Percentiles rank a stretch among this genome's conserved stretches.
These are phyloP conservation scores for Liquidambar formosana DNA, from an alignment of 164 flowering plant species.

Conservation along the genomic window DNA sequence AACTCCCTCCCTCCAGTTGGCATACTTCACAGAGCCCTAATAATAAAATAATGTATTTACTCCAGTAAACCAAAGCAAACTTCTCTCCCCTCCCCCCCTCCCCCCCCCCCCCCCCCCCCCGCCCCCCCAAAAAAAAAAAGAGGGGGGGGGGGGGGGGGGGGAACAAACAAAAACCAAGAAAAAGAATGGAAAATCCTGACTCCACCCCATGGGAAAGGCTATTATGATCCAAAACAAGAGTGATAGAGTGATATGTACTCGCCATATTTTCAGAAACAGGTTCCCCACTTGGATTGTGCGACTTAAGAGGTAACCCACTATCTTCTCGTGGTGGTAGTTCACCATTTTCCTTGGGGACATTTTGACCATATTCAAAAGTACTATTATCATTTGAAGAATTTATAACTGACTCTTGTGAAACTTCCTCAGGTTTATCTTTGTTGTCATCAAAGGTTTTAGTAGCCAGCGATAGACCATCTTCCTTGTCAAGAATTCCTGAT, in stretches of 20 bases:
- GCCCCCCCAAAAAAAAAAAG: neutral
- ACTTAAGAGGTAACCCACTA: slow-evolving; percentile 22
- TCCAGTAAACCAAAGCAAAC: no score
- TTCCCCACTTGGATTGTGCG: slow-evolving; percentile 37
- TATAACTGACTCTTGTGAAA: slow-evolving; percentile 22
- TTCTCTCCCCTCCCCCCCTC: neutral
- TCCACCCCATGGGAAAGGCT: neutral
- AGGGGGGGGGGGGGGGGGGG: no score
- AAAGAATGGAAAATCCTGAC: no score
- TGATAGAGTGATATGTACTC: slow-evolving; percentile 22
- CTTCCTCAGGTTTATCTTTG: slow-evolving; percentile 25
- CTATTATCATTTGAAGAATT: slow-evolving; percentile 28
- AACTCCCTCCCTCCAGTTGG: neutral
- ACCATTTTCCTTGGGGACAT: slow-evolving; percentile 27
- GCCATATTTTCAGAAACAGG: slow-evolving; percentile 54
- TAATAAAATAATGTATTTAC: neutral
- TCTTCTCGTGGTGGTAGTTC: slow-evolving; percentile 23
- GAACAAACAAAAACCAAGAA: no score
- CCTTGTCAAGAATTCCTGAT: slow-evolving; percentile 24
- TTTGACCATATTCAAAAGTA: slow-evolving; percentile 23
- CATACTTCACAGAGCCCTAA: neutral
- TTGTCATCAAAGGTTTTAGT: slow-evolving; percentile 22
- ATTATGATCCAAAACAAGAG: neutral
- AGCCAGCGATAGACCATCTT: slow-evolving; percentile 22
- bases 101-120: neutral